phyloP scores from a whole-genome alignment of 306 rosid genomes.

The Canavalia ensiformis region DNA sequence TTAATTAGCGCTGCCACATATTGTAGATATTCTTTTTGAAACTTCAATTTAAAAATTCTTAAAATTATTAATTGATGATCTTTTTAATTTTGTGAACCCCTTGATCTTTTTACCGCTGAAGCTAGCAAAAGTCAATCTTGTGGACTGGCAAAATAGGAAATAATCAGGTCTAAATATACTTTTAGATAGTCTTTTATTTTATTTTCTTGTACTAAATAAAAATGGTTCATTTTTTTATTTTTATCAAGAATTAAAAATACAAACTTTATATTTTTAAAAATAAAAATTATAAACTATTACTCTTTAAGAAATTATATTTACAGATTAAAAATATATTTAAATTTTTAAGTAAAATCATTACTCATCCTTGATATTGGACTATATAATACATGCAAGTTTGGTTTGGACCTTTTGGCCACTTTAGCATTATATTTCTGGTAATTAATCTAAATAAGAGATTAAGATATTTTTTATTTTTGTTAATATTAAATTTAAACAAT shows the following conservation, averaged over 20 bases:
- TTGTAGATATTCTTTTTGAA: not conserved
- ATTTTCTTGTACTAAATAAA: not conserved
- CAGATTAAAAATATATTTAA: not conserved
- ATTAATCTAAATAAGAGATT: not conserved
- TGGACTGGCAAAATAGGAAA: not conserved
- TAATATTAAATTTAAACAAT: no score
- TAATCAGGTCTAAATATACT: not conserved
- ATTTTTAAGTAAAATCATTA: not conserved
- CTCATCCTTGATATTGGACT: not conserved
- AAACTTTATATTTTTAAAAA: no score
- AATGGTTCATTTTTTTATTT: not conserved
- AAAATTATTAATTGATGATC: not conserved
- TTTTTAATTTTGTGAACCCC: not conserved
- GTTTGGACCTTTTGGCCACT: not conserved
- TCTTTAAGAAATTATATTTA: not conserved
- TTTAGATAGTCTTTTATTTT: not conserved
- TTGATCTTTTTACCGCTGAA: not conserved
- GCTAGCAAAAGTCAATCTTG: not conserved
- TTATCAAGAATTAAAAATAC: not conserved
- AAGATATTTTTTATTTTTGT: not conserved
- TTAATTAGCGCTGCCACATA: not conserved
- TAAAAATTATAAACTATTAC: no score
- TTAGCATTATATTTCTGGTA: not conserved
- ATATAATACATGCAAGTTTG: not conserved
- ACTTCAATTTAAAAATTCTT: not conserved